These are phyloP conservation scores for Sporisorium graminicola DNA, from an alignment of 1,284 basidiomycete species.

Conservation along the genomic window DNA sequence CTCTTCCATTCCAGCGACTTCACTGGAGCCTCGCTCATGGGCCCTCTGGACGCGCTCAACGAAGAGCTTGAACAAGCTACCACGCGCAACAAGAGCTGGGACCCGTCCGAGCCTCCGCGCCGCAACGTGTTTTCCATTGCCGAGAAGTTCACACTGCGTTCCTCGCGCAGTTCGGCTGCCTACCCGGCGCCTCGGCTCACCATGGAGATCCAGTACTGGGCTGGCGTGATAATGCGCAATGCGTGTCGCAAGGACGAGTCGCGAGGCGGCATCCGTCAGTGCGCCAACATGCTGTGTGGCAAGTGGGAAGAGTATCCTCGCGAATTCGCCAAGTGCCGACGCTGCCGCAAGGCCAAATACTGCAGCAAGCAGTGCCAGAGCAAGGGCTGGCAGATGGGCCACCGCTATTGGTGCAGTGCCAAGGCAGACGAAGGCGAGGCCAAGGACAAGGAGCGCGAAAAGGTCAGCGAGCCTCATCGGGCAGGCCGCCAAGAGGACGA, in stretches of 20 bases:
- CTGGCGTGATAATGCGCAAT: constrained; percentile 98
- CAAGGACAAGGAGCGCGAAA: constrained; percentile 50
- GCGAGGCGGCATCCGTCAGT: constrained; percentile 92
- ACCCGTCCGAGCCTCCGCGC: constrained; percentile 68
- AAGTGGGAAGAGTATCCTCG: constrained; percentile 92
- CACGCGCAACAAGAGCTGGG: constrained; percentile 57
- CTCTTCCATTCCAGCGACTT: constrained; percentile 80
- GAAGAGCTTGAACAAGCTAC: constrained; percentile 38
- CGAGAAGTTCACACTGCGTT: constrained; percentile 93
- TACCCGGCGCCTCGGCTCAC: constrained; percentile 77
- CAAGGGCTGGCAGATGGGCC: constrained; percentile 95
- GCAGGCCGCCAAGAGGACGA: constrained; percentile 24
- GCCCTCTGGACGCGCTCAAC: constrained; percentile 55
- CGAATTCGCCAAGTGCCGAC: constrained; percentile 95
- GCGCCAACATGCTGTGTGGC: constrained; percentile 91
- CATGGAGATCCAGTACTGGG: constrained; percentile 97
- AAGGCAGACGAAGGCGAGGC: constrained; percentile 60
- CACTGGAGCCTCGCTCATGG: constrained; percentile 48
- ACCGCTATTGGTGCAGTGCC: constrained; percentile 76
- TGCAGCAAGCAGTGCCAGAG: constrained; percentile 98
- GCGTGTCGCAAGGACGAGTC: constrained; percentile 95
- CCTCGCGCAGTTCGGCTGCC: constrained; percentile 75
- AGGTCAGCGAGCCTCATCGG: constrained; percentile 21
- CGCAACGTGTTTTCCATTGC: constrained; percentile 86
- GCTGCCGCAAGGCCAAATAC: constrained; percentile 98